Evolutionary conservation across 148 eudicot genomes (phyloP).

Genomic region (Vaccinium macrocarpon): DNA sequence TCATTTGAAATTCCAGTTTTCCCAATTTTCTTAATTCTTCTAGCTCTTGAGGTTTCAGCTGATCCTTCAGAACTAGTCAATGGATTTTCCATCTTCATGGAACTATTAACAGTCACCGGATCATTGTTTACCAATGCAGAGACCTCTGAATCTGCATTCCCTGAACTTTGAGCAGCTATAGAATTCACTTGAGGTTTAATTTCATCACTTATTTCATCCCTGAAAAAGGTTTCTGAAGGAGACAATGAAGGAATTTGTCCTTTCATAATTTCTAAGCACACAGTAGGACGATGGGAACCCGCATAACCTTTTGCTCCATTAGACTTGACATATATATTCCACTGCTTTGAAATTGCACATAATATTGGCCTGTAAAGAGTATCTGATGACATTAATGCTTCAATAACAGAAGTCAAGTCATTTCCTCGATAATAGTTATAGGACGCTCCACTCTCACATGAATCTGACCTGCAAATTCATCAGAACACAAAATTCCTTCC

Average conservation of each 20-base stretch:
- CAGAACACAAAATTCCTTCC: slow-evolving; percentile 23
- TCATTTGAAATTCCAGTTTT: slow-evolving; percentile 19
- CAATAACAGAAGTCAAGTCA: slow-evolving; percentile 57
- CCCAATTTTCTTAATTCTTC: slow-evolving; percentile 21
- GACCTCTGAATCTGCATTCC: slow-evolving; percentile 26
- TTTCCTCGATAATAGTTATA: slow-evolving; percentile 59
- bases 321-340: slow-evolving; percentile 33
- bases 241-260: slow-evolving; percentile 20
- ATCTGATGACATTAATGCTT: slow-evolving; percentile 48
- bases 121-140: slow-evolving; percentile 17
- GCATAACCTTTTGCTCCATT: slow-evolving; percentile 32
- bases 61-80: slow-evolving; percentile 60
- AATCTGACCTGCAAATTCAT: slow-evolving; percentile 67
- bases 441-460: slow-evolving; percentile 45
- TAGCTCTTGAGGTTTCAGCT: slow-evolving; percentile 57
- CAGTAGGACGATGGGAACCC: slow-evolving; percentile 24
- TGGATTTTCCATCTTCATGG: slow-evolving; percentile 32
- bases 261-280: slow-evolving; percentile 21
- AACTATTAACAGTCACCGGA: slow-evolving; percentile 20
- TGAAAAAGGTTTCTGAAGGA: slow-evolving; percentile 24
- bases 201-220: slow-evolving; percentile 27
- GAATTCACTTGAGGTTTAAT: slow-evolving; percentile 24
- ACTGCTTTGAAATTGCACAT: slow-evolving; percentile 48
- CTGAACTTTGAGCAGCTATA: slow-evolving; percentile 25
- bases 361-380: slow-evolving; percentile 43